Evolutionary conservation across 208 protist genomes (phyloP), one percentile per base, ranked within the genome.

Genomic region (Sergeia podlipaevii): DNA sequence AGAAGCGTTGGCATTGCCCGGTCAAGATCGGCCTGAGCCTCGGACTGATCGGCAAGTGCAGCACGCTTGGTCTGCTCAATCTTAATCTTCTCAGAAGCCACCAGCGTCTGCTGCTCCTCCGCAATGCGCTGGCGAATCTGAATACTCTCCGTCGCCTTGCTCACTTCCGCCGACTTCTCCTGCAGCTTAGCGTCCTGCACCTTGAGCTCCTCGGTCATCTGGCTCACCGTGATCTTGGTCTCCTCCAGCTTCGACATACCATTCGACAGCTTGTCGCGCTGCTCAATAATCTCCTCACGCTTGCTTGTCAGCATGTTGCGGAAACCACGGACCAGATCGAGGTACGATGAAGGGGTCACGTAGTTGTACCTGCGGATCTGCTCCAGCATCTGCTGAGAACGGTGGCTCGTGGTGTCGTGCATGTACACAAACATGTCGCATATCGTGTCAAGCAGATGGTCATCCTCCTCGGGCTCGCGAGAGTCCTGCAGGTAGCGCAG

Each of bases 261-360:
- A 48, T 95, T 95, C 4, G 97, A 60, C 29, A 99, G 85, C 65
- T 99, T 97, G 60, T 99, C 97, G 59, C 97, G 97, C 74, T 99
- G 91, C 59, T 90, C 85, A 30, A 93, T 58, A 41, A 99, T 91
- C 47, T 85, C 75, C n/a, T 85, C 82, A 17, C 84, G 80, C 78
- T 98, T 99, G 53, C 96, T 86, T 36, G 63, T 64, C 36, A 99
- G 72, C 67, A 99, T 80, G 30, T 75, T 68, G 45, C 76, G 79
- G 83, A 99, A 99, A 17, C 93, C 93, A 47, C 85, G 89, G 23
- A 99, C 92, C 23, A 99, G 84, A 51, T 98, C 93, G 11, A 99
- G 69, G 71, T 98, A 99, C 32, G 95, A 97, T 21, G 97, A 98
- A n/a, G 98, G 98, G 17, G 98, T 99, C 27, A 99, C 95, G 77